Evolutionary conservation across 768 basidiomycete genomes (phyloP).

Genomic region (Boletales sp.): DNA sequence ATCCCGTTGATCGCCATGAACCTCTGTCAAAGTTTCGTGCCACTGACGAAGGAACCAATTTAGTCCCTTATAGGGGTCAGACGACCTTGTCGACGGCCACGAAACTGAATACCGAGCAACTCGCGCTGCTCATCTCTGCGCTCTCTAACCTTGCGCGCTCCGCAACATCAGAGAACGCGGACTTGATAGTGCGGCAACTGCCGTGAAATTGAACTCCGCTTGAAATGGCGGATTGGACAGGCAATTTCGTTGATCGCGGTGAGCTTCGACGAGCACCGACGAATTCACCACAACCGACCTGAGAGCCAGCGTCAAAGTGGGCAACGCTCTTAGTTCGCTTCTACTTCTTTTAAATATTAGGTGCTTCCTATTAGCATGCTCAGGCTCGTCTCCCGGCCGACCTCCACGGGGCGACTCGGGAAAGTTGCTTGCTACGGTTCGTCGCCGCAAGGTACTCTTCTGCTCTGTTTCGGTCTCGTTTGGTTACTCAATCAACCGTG

Average conservation of each 20-base stretch:
- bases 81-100: too few species aligned
- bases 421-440: slow-evolving; percentile 48
- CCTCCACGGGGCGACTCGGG: slow-evolving; percentile 68
- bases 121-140: too few species aligned
- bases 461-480: neutral
- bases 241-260: slow-evolving; percentile 34
- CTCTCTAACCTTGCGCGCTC: too few species aligned
- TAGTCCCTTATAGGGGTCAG: too few species aligned
- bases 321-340: slow-evolving; percentile 15
- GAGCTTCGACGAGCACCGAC: slow-evolving; percentile 40
- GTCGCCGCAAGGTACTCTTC: slow-evolving; percentile 31
- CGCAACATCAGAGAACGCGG: too few species aligned
- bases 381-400: slow-evolving; percentile 66
- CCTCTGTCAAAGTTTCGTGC: too few species aligned
- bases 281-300: slow-evolving; percentile 10
- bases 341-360: slow-evolving; percentile 10
- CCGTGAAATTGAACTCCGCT: slow-evolving; percentile 21
- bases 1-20: too few species aligned
- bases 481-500: slow-evolving; percentile 1
- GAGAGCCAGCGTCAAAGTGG: slow-evolving; percentile 12
- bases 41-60: too few species aligned
- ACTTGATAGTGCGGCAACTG: neutral
- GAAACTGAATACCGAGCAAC: too few species aligned
- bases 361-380: slow-evolving; percentile 45
- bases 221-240: slow-evolving; percentile 8